Percentiles rank a stretch among this genome's conserved stretches.
phyloP scores from a whole-genome alignment of 2,329 filamentous ascomycete genomes.

The Trichoderma lentiforme region DNA sequence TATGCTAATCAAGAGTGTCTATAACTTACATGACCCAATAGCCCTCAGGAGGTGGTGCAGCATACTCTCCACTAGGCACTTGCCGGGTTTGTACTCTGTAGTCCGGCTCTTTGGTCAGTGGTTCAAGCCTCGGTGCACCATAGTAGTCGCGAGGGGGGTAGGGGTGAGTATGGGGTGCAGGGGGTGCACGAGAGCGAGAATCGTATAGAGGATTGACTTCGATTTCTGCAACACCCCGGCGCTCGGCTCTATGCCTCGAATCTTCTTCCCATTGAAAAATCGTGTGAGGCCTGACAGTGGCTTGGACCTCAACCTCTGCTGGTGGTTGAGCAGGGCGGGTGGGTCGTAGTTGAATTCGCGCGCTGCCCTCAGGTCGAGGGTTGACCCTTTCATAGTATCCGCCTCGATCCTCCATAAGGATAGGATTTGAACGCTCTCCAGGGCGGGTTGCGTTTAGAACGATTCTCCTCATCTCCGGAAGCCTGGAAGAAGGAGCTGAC shows the following conservation, averaged over 20 bases:
- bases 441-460: constrained; percentile 31
- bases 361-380: neutral
- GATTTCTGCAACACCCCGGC: constrained; percentile 21
- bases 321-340: constrained; percentile 4
- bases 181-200: constrained; percentile 3
- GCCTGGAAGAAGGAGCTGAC: constrained; percentile 18
- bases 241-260: constrained; percentile 21
- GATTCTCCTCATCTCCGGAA: constrained; percentile 28
- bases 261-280: constrained; percentile 25
- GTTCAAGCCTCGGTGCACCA: neutral
- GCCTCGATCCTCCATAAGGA: constrained; percentile 41
- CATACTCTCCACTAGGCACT: constrained; percentile 17
- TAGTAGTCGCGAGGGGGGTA: neutral
- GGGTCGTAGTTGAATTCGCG: constrained; percentile 14
- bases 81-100: constrained; percentile 18
- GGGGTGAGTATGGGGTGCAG: neutral
- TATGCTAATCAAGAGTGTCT: neutral
- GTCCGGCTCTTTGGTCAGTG: constrained; percentile 1
- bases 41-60: constrained; percentile 20
- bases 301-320: neutral
- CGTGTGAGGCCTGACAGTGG: constrained; percentile 18
- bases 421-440: constrained; percentile 32
- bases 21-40: constrained; percentile 28
- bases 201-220: constrained; percentile 24
- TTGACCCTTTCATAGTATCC: constrained; percentile 37